Conservation (phyloP, 208 protist species). For the Trypanosoma grayi region DNA sequence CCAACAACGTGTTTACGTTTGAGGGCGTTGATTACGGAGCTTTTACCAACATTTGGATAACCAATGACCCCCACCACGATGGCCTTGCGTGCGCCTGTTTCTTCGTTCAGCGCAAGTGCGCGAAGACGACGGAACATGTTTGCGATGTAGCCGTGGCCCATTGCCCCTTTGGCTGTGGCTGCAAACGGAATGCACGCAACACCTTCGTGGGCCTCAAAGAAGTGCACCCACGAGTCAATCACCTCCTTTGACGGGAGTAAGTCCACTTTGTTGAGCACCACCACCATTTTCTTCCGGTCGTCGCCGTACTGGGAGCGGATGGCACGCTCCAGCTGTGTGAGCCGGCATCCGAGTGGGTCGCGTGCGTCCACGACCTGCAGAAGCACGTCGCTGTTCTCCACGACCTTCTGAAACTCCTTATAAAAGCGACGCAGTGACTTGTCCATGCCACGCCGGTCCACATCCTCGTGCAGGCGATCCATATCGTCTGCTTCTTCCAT, state of each 20-base stretch:
- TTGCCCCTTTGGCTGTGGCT: slow-evolving; percentile 77
- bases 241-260: slow-evolving; percentile 94
- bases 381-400: slow-evolving; percentile 95
- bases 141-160: slow-evolving; percentile 51
- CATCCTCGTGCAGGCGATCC: slow-evolving; percentile 42
- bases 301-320: slow-evolving; percentile 89
- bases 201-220: slow-evolving; percentile 81
- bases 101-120: slow-evolving; percentile 71
- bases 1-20: slow-evolving; percentile 92
- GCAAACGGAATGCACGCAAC: slow-evolving; percentile 83
- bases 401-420: slow-evolving; percentile 90
- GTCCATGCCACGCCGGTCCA: slow-evolving; percentile 50
- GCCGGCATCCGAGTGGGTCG: slow-evolving; percentile 96
- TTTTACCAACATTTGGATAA: slow-evolving; percentile 98
- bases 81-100: slow-evolving; percentile 76
- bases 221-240: slow-evolving; percentile 78
- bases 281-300: slow-evolving; percentile 91
- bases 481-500: slow-evolving; percentile 23
- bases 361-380: slow-evolving; percentile 97
- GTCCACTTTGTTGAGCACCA: slow-evolving; percentile 98
- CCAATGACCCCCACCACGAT: slow-evolving; percentile 98
- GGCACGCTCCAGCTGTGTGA: slow-evolving; percentile 89
- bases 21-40: slow-evolving; percentile 97
- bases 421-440: slow-evolving; percentile 84
- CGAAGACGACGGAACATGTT: slow-evolving; percentile 93